Conservation (phyloP, 768 basidiomycete species). For the Kwoniella dendrophila region DNA sequence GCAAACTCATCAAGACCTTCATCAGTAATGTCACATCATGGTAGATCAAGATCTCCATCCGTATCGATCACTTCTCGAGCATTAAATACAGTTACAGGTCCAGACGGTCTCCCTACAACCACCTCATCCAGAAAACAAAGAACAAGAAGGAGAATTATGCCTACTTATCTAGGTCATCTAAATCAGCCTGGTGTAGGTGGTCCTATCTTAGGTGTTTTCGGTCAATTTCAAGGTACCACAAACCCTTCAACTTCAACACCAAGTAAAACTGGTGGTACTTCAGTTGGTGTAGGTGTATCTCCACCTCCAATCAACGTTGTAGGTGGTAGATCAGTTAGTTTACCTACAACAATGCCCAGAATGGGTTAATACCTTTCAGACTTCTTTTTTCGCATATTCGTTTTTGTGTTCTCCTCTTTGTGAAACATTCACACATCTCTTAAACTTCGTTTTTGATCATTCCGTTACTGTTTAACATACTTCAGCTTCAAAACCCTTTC, state of each 20-base stretch:
- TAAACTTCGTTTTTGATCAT: too few species aligned
- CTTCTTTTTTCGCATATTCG: too few species aligned
- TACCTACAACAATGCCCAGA: slow-evolving; percentile 20
- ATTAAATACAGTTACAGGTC: slow-evolving; percentile 28
- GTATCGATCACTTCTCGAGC: slow-evolving; percentile 47
- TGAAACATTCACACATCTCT: too few species aligned
- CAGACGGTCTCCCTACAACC: too few species aligned
- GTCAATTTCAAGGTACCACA: slow-evolving; percentile 24
- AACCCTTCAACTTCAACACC: slow-evolving; percentile 2
- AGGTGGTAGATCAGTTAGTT: slow-evolving; percentile 7
- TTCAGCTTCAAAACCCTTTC: too few species aligned
- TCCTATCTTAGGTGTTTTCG: slow-evolving; percentile 39
- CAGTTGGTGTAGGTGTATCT: slow-evolving; percentile 28
- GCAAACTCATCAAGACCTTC: slow-evolving; percentile 39
- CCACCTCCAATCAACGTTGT: slow-evolving; percentile 21
- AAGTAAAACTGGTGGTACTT: neutral
- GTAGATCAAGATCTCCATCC: slow-evolving; percentile 45
- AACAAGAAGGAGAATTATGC: slow-evolving; percentile 50
- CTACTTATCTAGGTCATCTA: slow-evolving; percentile 47
- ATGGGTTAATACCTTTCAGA: slow-evolving; percentile 25
- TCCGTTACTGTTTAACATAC: too few species aligned
- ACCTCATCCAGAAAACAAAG: slow-evolving; percentile 33
- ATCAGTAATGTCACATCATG: slow-evolving; percentile 31
- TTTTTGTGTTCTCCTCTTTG: too few species aligned
- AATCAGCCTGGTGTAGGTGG: slow-evolving; percentile 48